phyloP scores from a whole-genome alignment of 2,329 filamentous ascomycete genomes.

The Trichoderma atrobrunneum region DNA sequence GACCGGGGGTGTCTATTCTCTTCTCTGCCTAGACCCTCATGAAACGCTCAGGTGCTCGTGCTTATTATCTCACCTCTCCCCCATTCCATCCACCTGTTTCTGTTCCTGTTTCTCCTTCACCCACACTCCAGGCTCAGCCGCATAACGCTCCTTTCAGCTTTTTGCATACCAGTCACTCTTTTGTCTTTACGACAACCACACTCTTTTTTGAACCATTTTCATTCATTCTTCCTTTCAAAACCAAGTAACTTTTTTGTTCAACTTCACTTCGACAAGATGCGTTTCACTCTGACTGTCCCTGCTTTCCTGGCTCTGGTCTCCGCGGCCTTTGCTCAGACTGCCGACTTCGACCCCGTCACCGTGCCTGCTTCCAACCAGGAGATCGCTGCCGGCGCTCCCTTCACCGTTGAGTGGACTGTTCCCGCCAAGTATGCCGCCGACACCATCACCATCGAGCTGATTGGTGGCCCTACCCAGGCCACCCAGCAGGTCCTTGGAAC shows the following conservation, averaged over 20 bases:
- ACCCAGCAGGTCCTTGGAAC: slow-evolving; percentile 42
- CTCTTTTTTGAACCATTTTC: slow-evolving; percentile 2
- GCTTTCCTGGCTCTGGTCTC: slow-evolving; percentile 51
- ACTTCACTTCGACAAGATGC: slow-evolving; percentile 47
- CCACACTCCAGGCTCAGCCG: slow-evolving; percentile 30
- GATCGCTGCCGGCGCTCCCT: slow-evolving; percentile 48
- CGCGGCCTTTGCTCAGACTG: slow-evolving; percentile 51
- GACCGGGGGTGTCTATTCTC: not conserved
- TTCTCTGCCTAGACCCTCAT: slow-evolving; percentile 5
- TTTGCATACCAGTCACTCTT: slow-evolving; percentile 16
- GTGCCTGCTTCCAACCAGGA: slow-evolving; percentile 44
- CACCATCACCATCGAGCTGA: slow-evolving; percentile 51
- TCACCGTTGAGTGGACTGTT: slow-evolving; percentile 51
- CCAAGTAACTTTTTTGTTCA: not conserved
- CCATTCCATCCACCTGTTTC: slow-evolving; percentile 18
- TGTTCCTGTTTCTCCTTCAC: slow-evolving; percentile 24
- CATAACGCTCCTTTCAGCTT: slow-evolving; percentile 32
- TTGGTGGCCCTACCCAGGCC: slow-evolving; percentile 48
- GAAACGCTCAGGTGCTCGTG: slow-evolving; percentile 12
- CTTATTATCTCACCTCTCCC: slow-evolving; percentile 8
- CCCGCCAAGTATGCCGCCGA: slow-evolving; percentile 40
- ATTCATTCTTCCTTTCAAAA: slow-evolving; percentile 18
- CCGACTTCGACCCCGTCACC: slow-evolving; percentile 55
- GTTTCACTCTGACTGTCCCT: slow-evolving; percentile 47
- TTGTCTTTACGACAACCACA: slow-evolving; percentile 17